Base-by-base conservation (phyloP, 495 filamentous ascomycete species). In the Lasiosphaeris hirsuta region DNA sequence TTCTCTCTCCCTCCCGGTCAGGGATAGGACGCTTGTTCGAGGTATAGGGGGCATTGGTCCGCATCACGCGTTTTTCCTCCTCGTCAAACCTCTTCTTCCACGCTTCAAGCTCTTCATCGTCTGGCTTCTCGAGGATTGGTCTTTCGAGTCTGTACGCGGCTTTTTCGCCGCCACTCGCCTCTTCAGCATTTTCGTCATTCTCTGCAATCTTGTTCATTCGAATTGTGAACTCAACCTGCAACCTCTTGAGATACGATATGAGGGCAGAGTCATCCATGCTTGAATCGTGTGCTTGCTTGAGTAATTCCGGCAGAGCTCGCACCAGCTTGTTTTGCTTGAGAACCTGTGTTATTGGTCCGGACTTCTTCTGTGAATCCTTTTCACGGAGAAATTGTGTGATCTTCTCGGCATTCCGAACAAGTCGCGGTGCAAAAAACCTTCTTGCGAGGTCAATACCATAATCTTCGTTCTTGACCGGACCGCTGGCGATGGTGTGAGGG, bases 361-460 rank as follows among this genome's bases (percentile, higher is more conserved):
- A 74, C 76, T 55, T 74, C 81, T 66, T 89, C 85, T 52, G 77
- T 78, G 38, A 71, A 72, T 43, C 60, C 54, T 42, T 81, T 6
- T 72, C 62, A 9, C 85, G 78, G 37, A 96, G 71, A 19, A 77
- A 79, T 19, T 73, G 70, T 0, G 87, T 84, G 14, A 96, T 84
- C 0, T 72, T 60, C 34, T 85, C 79, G 0, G 93, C 92, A 14
- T 84, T 76, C 18, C 86, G 69, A 8, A 96, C 68, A 11, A 96
- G 81, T 23, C 69, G 65, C 1, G 76, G 69, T 2, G 90, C 90
- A 3, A 98, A 81, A 19, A 94, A 82, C 10, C 91, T 79, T 54
- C 83, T 80, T 0, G 94, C 90, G 4, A 97, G 81, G 5, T 85
- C 78, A 5, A 97, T 75, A 2, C 87, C 88, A 66, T 97, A 97